These are phyloP conservation scores for Rhizophora mangle DNA, from an alignment of 345 rosid genomes.

Conservation along the genomic window DNA sequence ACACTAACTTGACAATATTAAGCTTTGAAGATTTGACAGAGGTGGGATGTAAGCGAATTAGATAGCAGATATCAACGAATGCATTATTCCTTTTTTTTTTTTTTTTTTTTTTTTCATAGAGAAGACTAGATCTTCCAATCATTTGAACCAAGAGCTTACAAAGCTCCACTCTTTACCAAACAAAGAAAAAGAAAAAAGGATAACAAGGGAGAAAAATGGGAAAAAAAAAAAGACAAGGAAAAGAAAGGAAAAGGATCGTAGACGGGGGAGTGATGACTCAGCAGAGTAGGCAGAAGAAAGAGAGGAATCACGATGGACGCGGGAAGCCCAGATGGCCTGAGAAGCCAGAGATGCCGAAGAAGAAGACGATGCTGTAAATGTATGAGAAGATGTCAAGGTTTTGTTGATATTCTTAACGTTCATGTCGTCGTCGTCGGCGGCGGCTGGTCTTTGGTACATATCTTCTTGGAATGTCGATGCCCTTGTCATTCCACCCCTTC, in stretches of 20 bases:
- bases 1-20: too few species aligned
- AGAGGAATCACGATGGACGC: slow-evolving; percentile 46
- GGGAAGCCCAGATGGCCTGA: slow-evolving; percentile 83
- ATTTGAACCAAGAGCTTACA: neutral
- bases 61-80: too few species aligned
- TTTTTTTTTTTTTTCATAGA: too few species aligned
- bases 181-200: neutral
- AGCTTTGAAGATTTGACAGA: too few species aligned
- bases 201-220: neutral
- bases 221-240: neutral
- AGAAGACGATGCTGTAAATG: slow-evolving; percentile 45
- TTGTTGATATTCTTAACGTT: slow-evolving; percentile 18
- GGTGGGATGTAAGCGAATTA: too few species aligned
- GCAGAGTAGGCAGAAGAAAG: slow-evolving; percentile 50
- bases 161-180: neutral
- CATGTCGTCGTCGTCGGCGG: slow-evolving; percentile 17
- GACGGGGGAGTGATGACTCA: slow-evolving; percentile 42
- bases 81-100: too few species aligned
- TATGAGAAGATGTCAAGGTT: slow-evolving; percentile 25
- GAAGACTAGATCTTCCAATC: too few species aligned
- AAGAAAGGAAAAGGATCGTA: slow-evolving; percentile 35
- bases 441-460: slow-evolving; percentile 31
- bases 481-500: slow-evolving; percentile 77
- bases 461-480: slow-evolving; percentile 86
- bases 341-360: slow-evolving; percentile 62